Base-by-base conservation (phyloP, 1,284 basidiomycete genomes). In the Neonothopanus nambi region DNA sequence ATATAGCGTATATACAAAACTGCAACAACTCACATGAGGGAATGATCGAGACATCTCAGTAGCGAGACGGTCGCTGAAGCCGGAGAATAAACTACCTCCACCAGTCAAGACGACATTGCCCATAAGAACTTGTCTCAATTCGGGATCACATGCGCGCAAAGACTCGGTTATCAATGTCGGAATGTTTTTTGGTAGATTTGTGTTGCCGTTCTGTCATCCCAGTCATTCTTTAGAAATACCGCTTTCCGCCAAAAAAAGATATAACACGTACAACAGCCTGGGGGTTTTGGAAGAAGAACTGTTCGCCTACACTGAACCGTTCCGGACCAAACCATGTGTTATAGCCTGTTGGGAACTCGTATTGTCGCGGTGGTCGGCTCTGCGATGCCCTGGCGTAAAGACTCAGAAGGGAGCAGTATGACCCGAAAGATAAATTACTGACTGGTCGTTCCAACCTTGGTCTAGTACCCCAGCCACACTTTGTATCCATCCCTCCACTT, bases 271-370 rank as follows among this genome's bases (percentile, higher is more conserved):
- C 93, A 58, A 85, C 76, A 33, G 95, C 80, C 61, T 88, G 86
- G 35, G 83, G 82, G 24, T 84, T 81, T 54, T 95, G 92, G 55
- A 82, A 82, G 76, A 98, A 98, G 69, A 93, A 87, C 53, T 93
- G 83, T 70, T 99, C 97, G 54, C 95, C 90, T 35, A 95, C 87
- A 52, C 80, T 75, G 69, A 87, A 92, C 30, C 96, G 84, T 64
- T 96, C 92, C 15, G 82, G 65, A 3, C 89, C 90, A 71, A 95
- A 98, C 64, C 85, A 86, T 33, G 87, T 81, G 66, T 89, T 93
- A 74, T 88, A 97, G 2, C 97, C 97, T 43, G 93, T 93, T 0
- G 97, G 93, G 76, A 99, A 98, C 73, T 99, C 97, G 74, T 95
- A 99, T 62, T 80, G 88, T 62, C 78, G 81, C 42, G 73, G 67